Evolutionary conservation across 306 rosid genomes (phyloP), one percentile per base, ranked within the genome.

Genomic region (Prunus kanzakura): DNA sequence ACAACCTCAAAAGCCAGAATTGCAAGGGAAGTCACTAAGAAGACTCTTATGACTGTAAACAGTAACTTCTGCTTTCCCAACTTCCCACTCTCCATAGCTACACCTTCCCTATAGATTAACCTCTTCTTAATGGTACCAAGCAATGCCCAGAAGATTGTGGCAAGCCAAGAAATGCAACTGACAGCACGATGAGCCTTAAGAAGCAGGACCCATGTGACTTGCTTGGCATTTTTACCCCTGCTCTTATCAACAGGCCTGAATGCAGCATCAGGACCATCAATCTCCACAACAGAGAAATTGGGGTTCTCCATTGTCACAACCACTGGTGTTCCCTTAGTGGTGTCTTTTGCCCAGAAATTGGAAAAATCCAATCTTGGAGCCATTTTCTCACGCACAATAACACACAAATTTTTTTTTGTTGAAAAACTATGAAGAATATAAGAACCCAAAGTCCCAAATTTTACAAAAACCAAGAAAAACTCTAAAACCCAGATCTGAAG

Each of bases 241-340:
- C 81, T 90, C 68, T 88, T 95, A 74, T 92, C 96, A 4, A 92
- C 79, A 27, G 98, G 91, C 79, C 91, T 83, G 83, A 94, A 92
- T 74, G 97, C 98, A 55, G 89, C 81, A 82, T 92, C 93, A 3
- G 97, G 85, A 29, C 96, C 90, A 55, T 86, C 88, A 76, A 94
- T 90, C 86, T 92, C 93, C 60, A 94, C 92, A 35, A 94, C 92
- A 3, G 97, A 94, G 86, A 95, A 89, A 66, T 73, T 85, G 62
- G 95, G 95, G 76, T 88, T 89, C 89, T 95, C 96, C 97, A 90
- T 92, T 74, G 84, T 92, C 87, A 94, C 98, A 25, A 90, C 93
- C 78, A 94, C 93, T 1, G 95, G 98, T 63, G 91, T 87, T 74
- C 97, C 97, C 69, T 78, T 87, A 74, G 76, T 84, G 69, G 75